phyloP scores from a whole-genome alignment of 106 monocot species.

The Dactylorhiza incarnata region DNA sequence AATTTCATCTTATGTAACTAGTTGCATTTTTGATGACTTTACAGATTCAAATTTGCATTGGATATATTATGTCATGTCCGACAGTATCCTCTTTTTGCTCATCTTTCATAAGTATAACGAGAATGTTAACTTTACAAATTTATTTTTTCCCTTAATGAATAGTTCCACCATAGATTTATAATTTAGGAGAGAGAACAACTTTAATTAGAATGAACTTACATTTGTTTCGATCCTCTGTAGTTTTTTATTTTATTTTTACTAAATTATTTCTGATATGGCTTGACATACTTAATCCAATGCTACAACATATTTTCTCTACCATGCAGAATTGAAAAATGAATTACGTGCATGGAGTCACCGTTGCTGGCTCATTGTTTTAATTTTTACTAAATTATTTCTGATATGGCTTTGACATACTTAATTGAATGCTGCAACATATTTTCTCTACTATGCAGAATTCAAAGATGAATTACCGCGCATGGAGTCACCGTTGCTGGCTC shows the following conservation, averaged over 20 bases:
- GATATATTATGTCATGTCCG: background rate
- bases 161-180: background rate
- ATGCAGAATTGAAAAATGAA: background rate
- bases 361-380: background rate
- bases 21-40: no score
- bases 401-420: background rate
- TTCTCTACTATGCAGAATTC: slow-evolving; percentile 37
- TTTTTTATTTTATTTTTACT: background rate
- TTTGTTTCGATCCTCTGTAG: background rate
- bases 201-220: background rate
- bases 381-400: background rate
- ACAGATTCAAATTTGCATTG: no score
- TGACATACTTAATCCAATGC: background rate
- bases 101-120: background rate
- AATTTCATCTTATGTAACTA: no score
- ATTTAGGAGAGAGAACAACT: background rate
- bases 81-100: background rate
- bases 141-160: background rate
- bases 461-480: slow-evolving; percentile 90
- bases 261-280: background rate
- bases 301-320: background rate
- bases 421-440: background rate
- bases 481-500: slow-evolving; percentile 74
- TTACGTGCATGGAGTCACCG: no score
- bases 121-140: background rate